phyloP scores from a whole-genome alignment of 2,329 filamentous ascomycete species.

The Colletotrichum lini region DNA sequence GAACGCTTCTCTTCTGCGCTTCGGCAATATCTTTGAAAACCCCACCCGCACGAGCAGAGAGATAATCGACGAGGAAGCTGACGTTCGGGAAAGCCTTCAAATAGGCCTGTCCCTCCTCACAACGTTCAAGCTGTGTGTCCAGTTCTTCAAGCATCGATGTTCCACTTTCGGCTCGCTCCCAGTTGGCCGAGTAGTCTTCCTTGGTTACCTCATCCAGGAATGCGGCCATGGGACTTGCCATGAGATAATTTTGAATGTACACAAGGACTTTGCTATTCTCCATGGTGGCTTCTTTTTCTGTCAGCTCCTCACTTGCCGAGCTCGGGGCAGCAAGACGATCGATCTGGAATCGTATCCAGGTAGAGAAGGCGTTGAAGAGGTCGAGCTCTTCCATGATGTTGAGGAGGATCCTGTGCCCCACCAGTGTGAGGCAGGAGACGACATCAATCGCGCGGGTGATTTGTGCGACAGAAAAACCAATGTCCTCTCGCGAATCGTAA shows the following conservation, averaged over 20 bases:
- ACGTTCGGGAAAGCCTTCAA: conserved; percentile 71
- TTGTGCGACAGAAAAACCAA: conserved; percentile 76
- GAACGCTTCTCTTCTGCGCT: conserved; percentile 77
- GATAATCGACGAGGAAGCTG: conserved; percentile 73
- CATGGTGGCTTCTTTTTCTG: conserved; percentile 83
- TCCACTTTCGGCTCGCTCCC: conserved; percentile 55
- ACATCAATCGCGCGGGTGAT: conserved; percentile 78
- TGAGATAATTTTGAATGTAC: conserved; percentile 82
- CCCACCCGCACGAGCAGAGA: conserved; percentile 70
- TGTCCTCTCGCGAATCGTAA: conserved; percentile 75
- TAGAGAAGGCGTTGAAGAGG: conserved; percentile 83
- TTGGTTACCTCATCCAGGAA: conserved; percentile 69
- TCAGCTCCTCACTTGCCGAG: conserved; percentile 77
- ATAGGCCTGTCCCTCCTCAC: conserved; percentile 61
- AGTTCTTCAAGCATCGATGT: conserved; percentile 59
- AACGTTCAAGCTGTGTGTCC: conserved; percentile 59
- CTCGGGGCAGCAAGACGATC: conserved; percentile 78
- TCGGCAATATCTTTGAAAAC: conserved; percentile 79
- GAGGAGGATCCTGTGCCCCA: conserved; percentile 80
- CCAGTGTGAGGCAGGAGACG: conserved; percentile 80
- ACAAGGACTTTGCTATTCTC: conserved; percentile 80
- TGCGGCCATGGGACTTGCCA: conserved; percentile 73
- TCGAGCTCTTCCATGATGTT: conserved; percentile 82
- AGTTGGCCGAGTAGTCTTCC: conserved; percentile 66
- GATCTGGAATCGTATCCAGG: conserved; percentile 88